phyloP scores from a whole-genome alignment of 306 rosid species.

The Gynostemma pentaphyllum region DNA sequence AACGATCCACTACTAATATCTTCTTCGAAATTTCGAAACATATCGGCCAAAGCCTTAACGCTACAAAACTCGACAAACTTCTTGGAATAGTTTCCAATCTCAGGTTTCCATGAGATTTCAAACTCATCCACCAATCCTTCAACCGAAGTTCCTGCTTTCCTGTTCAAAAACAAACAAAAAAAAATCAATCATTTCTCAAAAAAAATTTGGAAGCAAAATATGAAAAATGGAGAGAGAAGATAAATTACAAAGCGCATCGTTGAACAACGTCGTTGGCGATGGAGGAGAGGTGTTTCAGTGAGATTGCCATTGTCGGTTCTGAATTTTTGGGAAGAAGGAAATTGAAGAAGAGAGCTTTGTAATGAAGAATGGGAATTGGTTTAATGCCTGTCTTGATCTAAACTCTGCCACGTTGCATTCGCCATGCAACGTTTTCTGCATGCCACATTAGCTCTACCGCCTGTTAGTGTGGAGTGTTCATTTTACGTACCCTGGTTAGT shows the following conservation, averaged over 20 bases:
- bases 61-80: slow-evolving; percentile 66
- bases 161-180: neutral
- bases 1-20: slow-evolving; percentile 46
- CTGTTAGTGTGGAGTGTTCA: too few relatives aligned
- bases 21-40: slow-evolving; percentile 31
- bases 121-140: slow-evolving; percentile 55
- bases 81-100: slow-evolving; percentile 29
- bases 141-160: slow-evolving; percentile 36
- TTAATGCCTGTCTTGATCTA: neutral
- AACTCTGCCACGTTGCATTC: neutral
- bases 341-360: neutral
- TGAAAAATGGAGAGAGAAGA: neutral
- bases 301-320: slow-evolving; percentile 10
- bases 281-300: slow-evolving; percentile 27
- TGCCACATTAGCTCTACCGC: neutral
- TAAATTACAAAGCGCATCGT: slow-evolving; percentile 25
- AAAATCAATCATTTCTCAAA: neutral
- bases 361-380: neutral
- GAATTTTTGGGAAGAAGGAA: neutral
- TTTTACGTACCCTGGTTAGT: too few relatives aligned
- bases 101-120: slow-evolving; percentile 49
- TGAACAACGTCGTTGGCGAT: slow-evolving; percentile 31
- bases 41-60: slow-evolving; percentile 32
- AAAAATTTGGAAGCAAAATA: neutral
- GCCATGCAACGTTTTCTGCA: slow-evolving; percentile 5